Base-by-base conservation (phyloP, 1,139 yeast genomes). In the Candida smagusa region DNA sequence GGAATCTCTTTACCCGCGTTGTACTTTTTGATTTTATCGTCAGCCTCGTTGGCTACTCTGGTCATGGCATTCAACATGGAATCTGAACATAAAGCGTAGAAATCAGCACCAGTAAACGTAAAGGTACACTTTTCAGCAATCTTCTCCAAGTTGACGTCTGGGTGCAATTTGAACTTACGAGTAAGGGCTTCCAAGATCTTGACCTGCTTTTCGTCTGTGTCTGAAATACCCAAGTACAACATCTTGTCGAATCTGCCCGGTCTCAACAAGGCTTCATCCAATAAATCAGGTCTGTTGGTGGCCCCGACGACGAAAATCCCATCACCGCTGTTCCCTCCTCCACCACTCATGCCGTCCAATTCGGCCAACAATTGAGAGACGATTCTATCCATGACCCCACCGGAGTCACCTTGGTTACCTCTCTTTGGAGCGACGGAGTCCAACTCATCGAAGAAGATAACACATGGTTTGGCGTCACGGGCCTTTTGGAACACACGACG, bases 231-330 rank as follows among this genome's bases (percentile, higher is more conserved):
- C 45, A 92, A 68, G 53, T 92, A 92, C 39, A 92, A 69, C 92
- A 92, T 80, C 59, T 89, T 92, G 59, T 92, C 98, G 57, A 92
- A 92, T 57, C 98, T 72, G 2, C 98, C 98, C 0, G 98, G 98
- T 56, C 98, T 77, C 42, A 92, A 65, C 37, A 92, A 69, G 0
- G 97, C 97, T 56, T 90, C 97, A 56, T 92, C 98, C 34, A 92
- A 68, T 44, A 92, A 68, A 65, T 92, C 97, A 0, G 98, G 98
- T 52, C 97, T 74, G 53, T 92, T 92, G 0, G 97, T 92, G 6
- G 98, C 98, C 9, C 97, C 97, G 33, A 92, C 96, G 9, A 90
- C 97, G 59, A 92, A 92, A 1, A 92, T 96, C 7, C 97, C 97
- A 44, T 89, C 96, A 8, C 95, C 92, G 16, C 63, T 61, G 31